A percentile compares a stretch with the other conserved stretches of the same genome.
These are phyloP conservation scores for Annona squamosa DNA, from an alignment of 164 flowering plant genomes.

Conservation along the genomic window DNA sequence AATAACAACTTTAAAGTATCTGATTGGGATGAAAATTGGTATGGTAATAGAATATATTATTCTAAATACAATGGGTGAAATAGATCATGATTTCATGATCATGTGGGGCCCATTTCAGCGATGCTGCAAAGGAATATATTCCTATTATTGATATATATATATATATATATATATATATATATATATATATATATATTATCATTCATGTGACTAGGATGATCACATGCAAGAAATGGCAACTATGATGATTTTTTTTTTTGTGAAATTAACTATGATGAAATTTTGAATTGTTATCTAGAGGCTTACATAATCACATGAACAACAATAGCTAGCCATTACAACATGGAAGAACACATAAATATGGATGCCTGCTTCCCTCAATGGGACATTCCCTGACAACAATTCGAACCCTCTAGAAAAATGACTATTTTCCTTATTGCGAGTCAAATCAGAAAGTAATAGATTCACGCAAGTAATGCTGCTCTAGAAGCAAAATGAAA, in stretches of 20 bases:
- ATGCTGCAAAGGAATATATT: too few species aligned
- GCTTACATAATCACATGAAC: not conserved
- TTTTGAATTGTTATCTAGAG: not conserved
- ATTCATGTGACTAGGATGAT: too few species aligned
- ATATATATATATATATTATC: too few species aligned
- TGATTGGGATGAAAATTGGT: too few species aligned
- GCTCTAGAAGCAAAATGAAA: not conserved
- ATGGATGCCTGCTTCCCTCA: constrained; percentile 4
- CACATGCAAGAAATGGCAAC: not conserved
- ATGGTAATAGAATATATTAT: too few species aligned
- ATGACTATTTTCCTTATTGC: not conserved
- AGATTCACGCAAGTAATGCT: not conserved
- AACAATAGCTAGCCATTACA: constrained; percentile 8
- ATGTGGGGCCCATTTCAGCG: too few species aligned
- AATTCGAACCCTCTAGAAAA: not conserved
- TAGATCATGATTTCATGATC: too few species aligned
- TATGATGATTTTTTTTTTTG: not conserved
- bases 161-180: too few species aligned
- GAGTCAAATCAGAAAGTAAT: not conserved
- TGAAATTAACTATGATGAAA: not conserved
- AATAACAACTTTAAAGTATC: too few species aligned
- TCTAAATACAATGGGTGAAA: too few species aligned
- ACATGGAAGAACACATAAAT: not conserved
- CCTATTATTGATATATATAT: too few species aligned
- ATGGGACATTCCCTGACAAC: not conserved